These are phyloP conservation scores for Zasmidium cellare DNA, from an alignment of 2,329 filamentous ascomycete genomes.

Conservation along the genomic window DNA sequence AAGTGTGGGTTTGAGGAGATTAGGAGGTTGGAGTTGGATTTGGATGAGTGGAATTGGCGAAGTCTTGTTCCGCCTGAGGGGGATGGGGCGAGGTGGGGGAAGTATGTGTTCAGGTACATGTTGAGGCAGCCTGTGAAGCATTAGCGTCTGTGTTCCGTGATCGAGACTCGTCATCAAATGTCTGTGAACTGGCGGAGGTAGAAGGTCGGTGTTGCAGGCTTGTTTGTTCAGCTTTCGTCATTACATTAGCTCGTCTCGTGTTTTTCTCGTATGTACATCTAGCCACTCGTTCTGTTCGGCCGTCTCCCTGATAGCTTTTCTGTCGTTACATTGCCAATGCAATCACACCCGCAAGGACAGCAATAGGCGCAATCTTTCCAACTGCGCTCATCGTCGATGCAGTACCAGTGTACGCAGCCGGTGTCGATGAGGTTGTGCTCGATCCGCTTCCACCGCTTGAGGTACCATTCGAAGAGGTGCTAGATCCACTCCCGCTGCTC, in stretches of 20 bases:
- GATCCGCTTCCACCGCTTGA: neutral
- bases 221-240: neutral
- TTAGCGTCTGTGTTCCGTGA: too few species aligned
- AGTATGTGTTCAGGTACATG: conserved; percentile 6
- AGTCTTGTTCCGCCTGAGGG: neutral
- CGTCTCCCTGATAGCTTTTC: neutral
- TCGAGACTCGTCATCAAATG: too few species aligned
- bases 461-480: neutral
- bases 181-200: too few species aligned
- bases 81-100: neutral
- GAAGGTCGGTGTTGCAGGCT: too few species aligned
- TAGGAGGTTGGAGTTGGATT: conserved; percentile 3
- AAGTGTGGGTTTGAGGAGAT: neutral
- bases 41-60: conserved; percentile 2
- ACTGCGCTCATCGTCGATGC: neutral
- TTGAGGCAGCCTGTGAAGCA: neutral
- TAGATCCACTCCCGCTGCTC: neutral
- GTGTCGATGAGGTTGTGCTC: neutral
- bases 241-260: neutral
- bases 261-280: neutral
- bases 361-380: neutral
- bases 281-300: too few species aligned
- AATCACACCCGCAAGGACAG: neutral
- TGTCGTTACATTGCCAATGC: conserved; percentile 1
- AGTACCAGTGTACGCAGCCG: conserved; percentile 2